Percentiles rank a stretch among this genome's conserved stretches.
Conservation (phyloP, 306 rosid species). For the Glycyrrhiza uralensis region DNA sequence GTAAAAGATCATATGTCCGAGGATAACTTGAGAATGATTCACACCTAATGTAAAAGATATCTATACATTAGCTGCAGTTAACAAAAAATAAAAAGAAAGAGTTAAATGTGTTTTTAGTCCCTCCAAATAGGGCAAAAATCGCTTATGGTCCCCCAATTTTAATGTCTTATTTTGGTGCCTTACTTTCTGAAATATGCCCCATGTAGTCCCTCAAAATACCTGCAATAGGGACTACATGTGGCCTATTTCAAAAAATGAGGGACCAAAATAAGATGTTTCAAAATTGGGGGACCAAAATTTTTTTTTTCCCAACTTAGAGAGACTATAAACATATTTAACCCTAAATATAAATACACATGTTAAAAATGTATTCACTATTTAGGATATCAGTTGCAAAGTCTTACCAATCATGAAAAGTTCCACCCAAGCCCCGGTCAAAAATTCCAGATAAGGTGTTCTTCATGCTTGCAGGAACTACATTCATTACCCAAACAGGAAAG, state of each 20-base stretch:
- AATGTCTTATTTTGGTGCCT: no score
- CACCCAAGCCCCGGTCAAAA: constrained; percentile 72
- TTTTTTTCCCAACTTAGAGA: no score
- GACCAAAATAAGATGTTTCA: no score
- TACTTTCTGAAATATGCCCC: no score
- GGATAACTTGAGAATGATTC: constrained; percentile 96
- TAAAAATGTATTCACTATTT: neutral
- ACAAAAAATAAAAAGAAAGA: neutral
- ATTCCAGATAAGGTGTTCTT: constrained; percentile 80
- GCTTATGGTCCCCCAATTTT: no score
- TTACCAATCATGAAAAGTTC: constrained; percentile 91
- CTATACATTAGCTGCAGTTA: constrained; percentile 25
- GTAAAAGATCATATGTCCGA: constrained; percentile 81
- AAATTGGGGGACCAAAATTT: no score
- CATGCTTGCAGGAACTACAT: constrained; percentile 70
- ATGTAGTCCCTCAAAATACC: no score
- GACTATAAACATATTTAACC: no score
- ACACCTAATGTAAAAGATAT: constrained; percentile 57
- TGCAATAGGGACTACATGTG: no score
- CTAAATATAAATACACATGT: neutral
- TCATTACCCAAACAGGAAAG: constrained; percentile 81
- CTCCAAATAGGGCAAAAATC: no score
- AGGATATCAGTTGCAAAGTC: constrained; percentile 5
- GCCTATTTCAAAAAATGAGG: no score
- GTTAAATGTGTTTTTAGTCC: no score